Evolutionary conservation across 768 basidiomycete genomes (phyloP), one percentile per base, ranked within the genome.

Genomic region (Lactifluus piperatus): DNA sequence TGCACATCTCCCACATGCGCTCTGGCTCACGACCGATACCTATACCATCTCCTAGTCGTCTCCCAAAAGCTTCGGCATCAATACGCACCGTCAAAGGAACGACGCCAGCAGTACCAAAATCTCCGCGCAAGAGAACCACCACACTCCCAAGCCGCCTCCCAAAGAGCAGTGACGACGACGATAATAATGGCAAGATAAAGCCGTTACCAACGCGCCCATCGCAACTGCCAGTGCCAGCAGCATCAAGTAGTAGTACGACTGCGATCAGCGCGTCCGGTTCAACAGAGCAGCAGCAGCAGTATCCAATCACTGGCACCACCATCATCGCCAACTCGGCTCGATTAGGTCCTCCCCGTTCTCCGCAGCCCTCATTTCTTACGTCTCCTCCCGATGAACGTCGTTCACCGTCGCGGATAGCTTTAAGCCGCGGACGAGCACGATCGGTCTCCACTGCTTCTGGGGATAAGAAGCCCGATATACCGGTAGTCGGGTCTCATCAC

Each of bases 21-120:
- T 56, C 62, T 1, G 58, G 62, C 29, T 52, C 51, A 9, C 55
- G 50, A 26, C 54, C 51, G 6, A 4, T 27, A 41, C 30, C 45
- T 11, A 16, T 27, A 18, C 14, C 18, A 8, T 14, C 43, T 9
- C 16, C 22, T 30, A 20, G 18, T 41, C 49, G 14, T 22, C 39
- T 24, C 41, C 37, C 58, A 24, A 58, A 27, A 22, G 32, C 62
- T 10, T 37, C 49, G 4, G 53, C 62, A 14, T 14, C 57, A 13
- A 51, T 13, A 18, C 54, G 30, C 29, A 9, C n/a, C 13, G 24
- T 26, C 14, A 36, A 43, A 26, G 18, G 9, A 11, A 34, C 50
- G 4, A 3, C 18, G 11, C n/a, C 27, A 2, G 45, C 27, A 2
- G 45, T n/a, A 20, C 22, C 34, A 5, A 13, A 14, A 11, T 6